phyloP scores from a whole-genome alignment of 2,329 filamentous ascomycete genomes.

The Lecanoromycetidae sp. region DNA sequence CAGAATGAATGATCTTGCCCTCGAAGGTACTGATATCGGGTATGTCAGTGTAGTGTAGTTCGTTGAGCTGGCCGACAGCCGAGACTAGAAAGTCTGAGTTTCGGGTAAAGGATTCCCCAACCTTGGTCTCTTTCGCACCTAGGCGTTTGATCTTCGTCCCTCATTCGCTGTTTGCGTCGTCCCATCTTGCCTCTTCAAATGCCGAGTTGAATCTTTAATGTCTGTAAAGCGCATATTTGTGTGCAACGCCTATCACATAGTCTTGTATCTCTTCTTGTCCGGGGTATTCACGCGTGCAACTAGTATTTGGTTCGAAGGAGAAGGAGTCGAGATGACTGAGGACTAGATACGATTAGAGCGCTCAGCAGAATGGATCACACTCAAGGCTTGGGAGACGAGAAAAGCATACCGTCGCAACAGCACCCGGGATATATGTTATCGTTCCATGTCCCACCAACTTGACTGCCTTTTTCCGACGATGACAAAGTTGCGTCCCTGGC shows the following conservation, averaged over 20 bases:
- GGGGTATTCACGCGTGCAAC: conserved; percentile 47
- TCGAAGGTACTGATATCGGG: background rate
- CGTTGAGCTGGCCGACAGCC: conserved; percentile 3
- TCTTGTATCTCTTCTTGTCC: conserved; percentile 48
- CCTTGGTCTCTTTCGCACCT: conserved; percentile 32
- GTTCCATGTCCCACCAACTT: conserved; percentile 42
- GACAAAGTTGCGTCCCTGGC: conserved; percentile 36
- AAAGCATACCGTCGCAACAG: conserved; percentile 37
- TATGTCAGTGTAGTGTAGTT: background rate
- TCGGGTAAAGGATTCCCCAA: background rate
- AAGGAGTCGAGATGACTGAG: conserved; percentile 46
- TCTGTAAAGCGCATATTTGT: conserved; percentile 43
- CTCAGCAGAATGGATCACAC: background rate
- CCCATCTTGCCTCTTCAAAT: conserved; percentile 43
- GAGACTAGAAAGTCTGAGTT: background rate
- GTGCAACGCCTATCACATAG: conserved; percentile 42
- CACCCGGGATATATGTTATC: conserved; percentile 48
- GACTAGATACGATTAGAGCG: conserved; percentile 28
- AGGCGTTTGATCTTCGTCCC: conserved; percentile 37
- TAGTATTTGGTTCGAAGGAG: conserved; percentile 48
- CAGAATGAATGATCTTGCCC: conserved; percentile 5
- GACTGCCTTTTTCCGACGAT: conserved; percentile 45
- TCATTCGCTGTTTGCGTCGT: conserved; percentile 42
- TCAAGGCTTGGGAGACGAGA: background rate
- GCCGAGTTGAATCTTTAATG: conserved; percentile 47